Percentiles rank a stretch among this genome's conserved stretches.
phyloP scores from a whole-genome alignment of 306 rosid genomes.

The Pyrus betulifolia region DNA sequence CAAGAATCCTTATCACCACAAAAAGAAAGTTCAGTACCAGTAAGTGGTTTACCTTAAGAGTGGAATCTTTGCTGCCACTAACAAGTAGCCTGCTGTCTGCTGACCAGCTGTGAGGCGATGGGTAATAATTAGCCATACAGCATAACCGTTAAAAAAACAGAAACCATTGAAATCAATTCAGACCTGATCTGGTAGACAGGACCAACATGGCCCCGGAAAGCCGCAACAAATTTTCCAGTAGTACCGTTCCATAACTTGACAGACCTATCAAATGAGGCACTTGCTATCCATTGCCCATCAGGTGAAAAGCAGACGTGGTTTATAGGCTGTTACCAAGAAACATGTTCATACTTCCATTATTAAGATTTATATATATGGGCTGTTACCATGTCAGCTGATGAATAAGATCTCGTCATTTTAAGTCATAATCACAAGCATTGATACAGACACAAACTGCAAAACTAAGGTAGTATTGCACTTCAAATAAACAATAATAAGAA shows the following conservation, averaged over 20 bases:
- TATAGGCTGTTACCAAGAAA: slow-evolving; percentile 53
- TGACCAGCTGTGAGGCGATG: slow-evolving; percentile 69
- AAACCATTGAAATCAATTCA: not conserved
- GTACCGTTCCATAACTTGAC: slow-evolving; percentile 76
- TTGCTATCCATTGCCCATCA: slow-evolving; percentile 97
- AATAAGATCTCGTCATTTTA: not conserved
- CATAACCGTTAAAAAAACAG: not conserved
- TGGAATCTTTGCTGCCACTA: slow-evolving; percentile 92
- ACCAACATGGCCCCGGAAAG: slow-evolving; percentile 91
- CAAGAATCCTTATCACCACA: not conserved
- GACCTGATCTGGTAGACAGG: slow-evolving; percentile 94
- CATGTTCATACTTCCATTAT: slow-evolving; percentile 6
- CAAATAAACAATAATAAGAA: slow-evolving; percentile 5
- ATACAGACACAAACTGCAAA: not conserved
- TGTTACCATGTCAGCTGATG: not conserved
- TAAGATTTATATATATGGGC: not conserved
- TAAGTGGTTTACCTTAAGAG: slow-evolving; percentile 57
- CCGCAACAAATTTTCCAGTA: slow-evolving; percentile 73
- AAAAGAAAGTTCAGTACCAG: not conserved
- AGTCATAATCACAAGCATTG: not conserved
- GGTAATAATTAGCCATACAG: slow-evolving; percentile 14
- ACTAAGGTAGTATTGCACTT: slow-evolving; percentile 6
- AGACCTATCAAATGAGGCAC: slow-evolving; percentile 93
- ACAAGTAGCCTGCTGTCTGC: slow-evolving; percentile 94
- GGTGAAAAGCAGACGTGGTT: slow-evolving; percentile 93